Percentiles rank a stretch among this genome's conserved stretches.
phyloP scores from a whole-genome alignment of 2,329 filamentous ascomycete genomes.

The Diaporthe citri region DNA sequence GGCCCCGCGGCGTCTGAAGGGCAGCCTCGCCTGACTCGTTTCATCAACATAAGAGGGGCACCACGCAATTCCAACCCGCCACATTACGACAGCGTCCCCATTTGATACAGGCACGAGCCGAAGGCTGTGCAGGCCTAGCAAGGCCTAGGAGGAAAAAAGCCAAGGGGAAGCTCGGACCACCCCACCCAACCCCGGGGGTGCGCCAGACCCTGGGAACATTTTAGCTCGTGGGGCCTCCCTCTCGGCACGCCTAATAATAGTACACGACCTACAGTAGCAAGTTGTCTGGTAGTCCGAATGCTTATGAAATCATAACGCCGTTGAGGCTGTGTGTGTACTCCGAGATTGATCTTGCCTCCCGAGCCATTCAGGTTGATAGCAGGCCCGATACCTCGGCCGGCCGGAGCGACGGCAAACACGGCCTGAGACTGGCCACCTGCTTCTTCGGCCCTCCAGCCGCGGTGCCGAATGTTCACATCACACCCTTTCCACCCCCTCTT shows the following conservation, averaged over 20 bases:
- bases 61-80: constrained; percentile 32
- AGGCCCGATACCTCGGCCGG: constrained; percentile 24
- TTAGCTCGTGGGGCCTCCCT: constrained; percentile 32
- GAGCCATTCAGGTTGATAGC: not conserved
- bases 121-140: constrained; percentile 24
- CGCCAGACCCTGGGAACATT: not conserved
- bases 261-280: not conserved
- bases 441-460: constrained; percentile 15
- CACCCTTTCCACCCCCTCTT: not conserved
- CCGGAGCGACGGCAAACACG: constrained; percentile 7
- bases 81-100: constrained; percentile 30
- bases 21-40: constrained; percentile 25
- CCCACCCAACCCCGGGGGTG: not conserved
- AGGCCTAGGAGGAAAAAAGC: not conserved
- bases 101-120: not conserved
- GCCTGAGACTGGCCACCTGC: constrained; percentile 27
- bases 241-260: constrained; percentile 19
- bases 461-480: not conserved
- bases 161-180: constrained; percentile 24
- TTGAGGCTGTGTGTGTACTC: constrained; percentile 3
- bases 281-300: not conserved
- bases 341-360: constrained; percentile 16
- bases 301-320: constrained; percentile 16
- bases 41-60: constrained; percentile 6
- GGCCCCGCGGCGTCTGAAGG: not conserved